Percentiles rank a stretch among this genome's conserved stretches.
These are phyloP conservation scores for Hypoxylon sp. DNA, from an alignment of 2,329 filamentous ascomycete genomes.

Conservation along the genomic window DNA sequence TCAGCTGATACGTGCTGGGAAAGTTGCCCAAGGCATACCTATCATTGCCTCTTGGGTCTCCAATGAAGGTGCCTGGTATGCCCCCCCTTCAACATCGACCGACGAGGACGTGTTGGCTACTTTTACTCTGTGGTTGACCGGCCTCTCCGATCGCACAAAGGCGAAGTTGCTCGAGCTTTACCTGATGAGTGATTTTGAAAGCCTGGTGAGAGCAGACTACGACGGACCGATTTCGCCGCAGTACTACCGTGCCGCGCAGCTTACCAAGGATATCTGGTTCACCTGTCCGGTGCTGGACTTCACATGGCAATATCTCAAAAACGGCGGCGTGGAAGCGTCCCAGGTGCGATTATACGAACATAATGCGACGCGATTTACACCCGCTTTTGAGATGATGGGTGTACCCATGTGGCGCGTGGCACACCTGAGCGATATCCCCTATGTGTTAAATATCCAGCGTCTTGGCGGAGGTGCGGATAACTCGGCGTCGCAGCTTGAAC, in stretches of 20 bases:
- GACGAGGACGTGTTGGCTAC: conserved; percentile 36
- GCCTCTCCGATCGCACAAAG: conserved; percentile 21
- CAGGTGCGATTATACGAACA: conserved; percentile 43
- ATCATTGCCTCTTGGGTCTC: conserved; percentile 33
- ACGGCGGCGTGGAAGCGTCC: conserved; percentile 25
- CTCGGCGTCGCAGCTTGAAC: conserved; percentile 30
- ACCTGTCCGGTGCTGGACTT: conserved; percentile 46
- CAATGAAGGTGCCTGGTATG: conserved; percentile 39
- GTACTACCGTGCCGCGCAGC: conserved; percentile 48
- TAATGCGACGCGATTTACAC: conserved; percentile 43
- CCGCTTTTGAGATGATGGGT: conserved; percentile 43
- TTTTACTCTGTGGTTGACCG: conserved; percentile 33
- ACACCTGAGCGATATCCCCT: conserved; percentile 48
- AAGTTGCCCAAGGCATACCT: conserved; percentile 33
- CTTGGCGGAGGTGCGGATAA: conserved; percentile 40
- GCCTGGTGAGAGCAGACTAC: conserved; percentile 21
- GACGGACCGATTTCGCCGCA: conserved; percentile 40
- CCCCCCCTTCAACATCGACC: conserved; percentile 26
- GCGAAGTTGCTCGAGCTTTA: conserved; percentile 22
- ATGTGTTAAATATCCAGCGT: conserved; percentile 42
- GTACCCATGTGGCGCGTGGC: conserved; percentile 47
- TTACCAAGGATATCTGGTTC: conserved; percentile 47
- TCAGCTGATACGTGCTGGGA: conserved; percentile 39
- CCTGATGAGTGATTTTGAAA: conserved; percentile 29
- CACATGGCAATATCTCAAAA: conserved; percentile 44